Base-by-base conservation (phyloP, 177 flowering plant species). In the Telopea speciosissima region DNA sequence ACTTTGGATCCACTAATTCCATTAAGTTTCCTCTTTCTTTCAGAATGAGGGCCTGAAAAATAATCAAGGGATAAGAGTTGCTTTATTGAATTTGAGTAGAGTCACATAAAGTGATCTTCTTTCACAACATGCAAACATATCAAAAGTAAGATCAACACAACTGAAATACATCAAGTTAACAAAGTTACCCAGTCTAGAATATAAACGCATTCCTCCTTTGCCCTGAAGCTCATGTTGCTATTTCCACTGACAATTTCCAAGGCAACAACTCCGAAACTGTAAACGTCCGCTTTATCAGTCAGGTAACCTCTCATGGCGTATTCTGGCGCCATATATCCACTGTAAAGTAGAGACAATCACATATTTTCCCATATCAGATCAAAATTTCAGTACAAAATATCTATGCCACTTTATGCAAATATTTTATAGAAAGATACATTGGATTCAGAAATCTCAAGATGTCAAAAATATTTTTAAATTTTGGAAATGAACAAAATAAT, bases 1-100 rank as follows among this genome's bases (percentile, higher is more conserved):
- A 62, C 59, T 77, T 81, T 24, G 81, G 81, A 73, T 91, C 97
- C 0, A 89, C 82, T 33, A 89, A 78, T 24, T 87, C 89, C 80
- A 85, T 68, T n/a, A 89, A 58, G 31, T 72, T 70, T 0, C 85
- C 90, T 63, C 80, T 65, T 76, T 79, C 85, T 70, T 87, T 76
- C 59, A 89, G 77, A 22, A 81, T 65, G 24, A 70, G 73, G 19
- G 89, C 93, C 93, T 87, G 22, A 11, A 36, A 42, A 14, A 13
- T 14, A 3, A 52, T 52, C 1, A 52, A 52, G 58, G 1, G 58
- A 52, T 14, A 52, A 52, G n/a, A 52, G 6, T 6, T 3, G 8
- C 9, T 36, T 5, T 36, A 36, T 36, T 36, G 40, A 5, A 6
- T 36, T 36, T 36, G 40, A 36, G 9, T 36, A 36, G 8, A 36